Evolutionary conservation across 1,284 basidiomycete genomes (phyloP).

Genomic region (Bondarzewia mesenterica): DNA sequence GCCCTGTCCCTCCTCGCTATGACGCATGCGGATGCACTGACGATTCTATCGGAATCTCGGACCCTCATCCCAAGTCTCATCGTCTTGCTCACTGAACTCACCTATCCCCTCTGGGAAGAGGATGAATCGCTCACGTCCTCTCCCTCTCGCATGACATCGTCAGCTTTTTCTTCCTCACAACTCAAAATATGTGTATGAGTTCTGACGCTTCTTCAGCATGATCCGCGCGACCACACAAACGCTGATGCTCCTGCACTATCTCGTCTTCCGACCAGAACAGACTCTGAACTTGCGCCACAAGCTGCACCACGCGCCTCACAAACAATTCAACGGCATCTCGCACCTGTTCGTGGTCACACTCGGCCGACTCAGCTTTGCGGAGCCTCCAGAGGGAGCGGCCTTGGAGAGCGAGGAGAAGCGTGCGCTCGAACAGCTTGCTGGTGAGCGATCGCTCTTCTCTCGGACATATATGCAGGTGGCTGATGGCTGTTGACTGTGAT

Average conservation of each 20-base stretch:
- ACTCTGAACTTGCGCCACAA: slow-evolving; percentile 43
- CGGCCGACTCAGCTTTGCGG: slow-evolving; percentile 66
- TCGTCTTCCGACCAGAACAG: slow-evolving; percentile 42
- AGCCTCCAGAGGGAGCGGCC: slow-evolving; percentile 55
- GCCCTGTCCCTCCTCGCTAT: slow-evolving; percentile 51
- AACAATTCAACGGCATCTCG: slow-evolving; percentile 58
- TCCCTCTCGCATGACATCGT: slow-evolving; percentile 32
- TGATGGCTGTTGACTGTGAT: not conserved
- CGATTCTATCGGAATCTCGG: slow-evolving; percentile 41
- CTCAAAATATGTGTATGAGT: not conserved
- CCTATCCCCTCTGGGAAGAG: slow-evolving; percentile 59
- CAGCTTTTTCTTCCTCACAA: slow-evolving; percentile 10
- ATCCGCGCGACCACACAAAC: slow-evolving; percentile 43
- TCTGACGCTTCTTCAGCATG: slow-evolving; percentile 27
- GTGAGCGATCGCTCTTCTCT: slow-evolving; percentile 29
- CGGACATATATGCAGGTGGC: too few species aligned
- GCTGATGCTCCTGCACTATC: slow-evolving; percentile 49
- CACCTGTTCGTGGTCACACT: slow-evolving; percentile 73
- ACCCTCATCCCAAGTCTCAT: slow-evolving; percentile 56
- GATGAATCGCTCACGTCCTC: slow-evolving; percentile 36
- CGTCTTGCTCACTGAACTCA: slow-evolving; percentile 41
- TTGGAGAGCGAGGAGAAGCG: slow-evolving; percentile 24
- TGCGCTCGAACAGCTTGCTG: slow-evolving; percentile 42
- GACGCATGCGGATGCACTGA: slow-evolving; percentile 40
- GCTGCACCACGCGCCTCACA: slow-evolving; percentile 41